These are phyloP conservation scores for Glonium stellatum DNA, from an alignment of 495 filamentous ascomycete species.

Conservation along the genomic window DNA sequence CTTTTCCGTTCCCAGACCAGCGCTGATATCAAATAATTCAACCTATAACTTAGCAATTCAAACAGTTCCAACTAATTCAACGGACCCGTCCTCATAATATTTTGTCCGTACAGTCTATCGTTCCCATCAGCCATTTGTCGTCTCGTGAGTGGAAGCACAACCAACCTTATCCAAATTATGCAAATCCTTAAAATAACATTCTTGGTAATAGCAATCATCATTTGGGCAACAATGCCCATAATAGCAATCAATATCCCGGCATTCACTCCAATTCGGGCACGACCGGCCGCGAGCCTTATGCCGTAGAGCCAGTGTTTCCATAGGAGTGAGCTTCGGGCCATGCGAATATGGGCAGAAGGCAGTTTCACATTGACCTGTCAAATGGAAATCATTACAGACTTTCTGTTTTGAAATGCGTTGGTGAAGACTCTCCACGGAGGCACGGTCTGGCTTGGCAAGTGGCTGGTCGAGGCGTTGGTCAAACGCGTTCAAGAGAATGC, in stretches of 20 bases:
- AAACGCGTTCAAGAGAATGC: slow-evolving; percentile 30
- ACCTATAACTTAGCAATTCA: too few relatives aligned
- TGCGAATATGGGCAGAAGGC: slow-evolving; percentile 33
- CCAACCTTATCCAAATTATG: background rate
- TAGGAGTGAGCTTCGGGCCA: slow-evolving; percentile 25
- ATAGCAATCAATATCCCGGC: slow-evolving; percentile 32
- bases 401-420: slow-evolving; percentile 26
- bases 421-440: slow-evolving; percentile 23
- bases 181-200: background rate
- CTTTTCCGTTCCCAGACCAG: too few relatives aligned
- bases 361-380: slow-evolving; percentile 31
- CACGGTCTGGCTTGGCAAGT: slow-evolving; percentile 25
- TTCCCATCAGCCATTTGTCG: background rate
- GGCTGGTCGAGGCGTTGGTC: slow-evolving; percentile 32
- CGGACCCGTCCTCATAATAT: too few relatives aligned
- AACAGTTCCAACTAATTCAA: too few relatives aligned
- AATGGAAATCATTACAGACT: slow-evolving; percentile 36
- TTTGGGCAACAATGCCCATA: slow-evolving; percentile 1
- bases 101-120: too few relatives aligned
- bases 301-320: slow-evolving; percentile 31
- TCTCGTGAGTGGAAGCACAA: slow-evolving; percentile 10
- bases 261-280: slow-evolving; percentile 21
- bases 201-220: background rate
- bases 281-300: slow-evolving; percentile 27
- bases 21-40: too few relatives aligned